These are phyloP conservation scores for Thelonectria discophora DNA, from an alignment of 2,329 filamentous ascomycete species.

Conservation along the genomic window DNA sequence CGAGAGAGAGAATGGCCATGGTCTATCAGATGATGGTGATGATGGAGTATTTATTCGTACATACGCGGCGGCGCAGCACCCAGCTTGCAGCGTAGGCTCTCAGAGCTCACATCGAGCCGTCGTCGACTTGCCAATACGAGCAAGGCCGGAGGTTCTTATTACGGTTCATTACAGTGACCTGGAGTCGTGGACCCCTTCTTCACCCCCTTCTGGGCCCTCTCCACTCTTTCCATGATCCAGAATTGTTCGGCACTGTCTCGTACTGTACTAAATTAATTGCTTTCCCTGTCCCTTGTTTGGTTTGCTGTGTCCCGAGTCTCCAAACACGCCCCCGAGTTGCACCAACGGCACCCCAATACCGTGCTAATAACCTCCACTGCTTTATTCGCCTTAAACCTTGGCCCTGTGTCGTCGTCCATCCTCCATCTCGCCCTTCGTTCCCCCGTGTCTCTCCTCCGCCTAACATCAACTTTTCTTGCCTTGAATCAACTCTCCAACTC, in stretches of 20 bases:
- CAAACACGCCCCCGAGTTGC: conserved; percentile 15
- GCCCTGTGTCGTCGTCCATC: conserved; percentile 17
- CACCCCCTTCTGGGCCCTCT: conserved; percentile 16
- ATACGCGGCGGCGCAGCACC: no score
- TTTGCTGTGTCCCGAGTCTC: conserved; percentile 13
- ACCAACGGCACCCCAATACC: not conserved
- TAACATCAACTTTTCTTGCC: not conserved
- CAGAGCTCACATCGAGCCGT: no score
- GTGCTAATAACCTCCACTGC: not conserved
- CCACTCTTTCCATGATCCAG: conserved; percentile 37
- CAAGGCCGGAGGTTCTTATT: not conserved
- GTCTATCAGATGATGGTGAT: no score
- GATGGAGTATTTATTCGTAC: no score
- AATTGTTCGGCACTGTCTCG: conserved; percentile 34
- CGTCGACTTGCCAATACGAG: no score
- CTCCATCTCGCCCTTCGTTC: conserved; percentile 15
- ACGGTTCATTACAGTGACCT: conserved; percentile 2
- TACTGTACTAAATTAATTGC: conserved; percentile 30
- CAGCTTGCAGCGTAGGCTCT: no score
- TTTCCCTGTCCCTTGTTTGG: conserved; percentile 22
- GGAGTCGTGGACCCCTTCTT: conserved; percentile 7
- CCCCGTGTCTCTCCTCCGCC: conserved; percentile 15
- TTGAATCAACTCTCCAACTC: conserved; percentile 12
- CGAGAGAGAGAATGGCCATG: no score
- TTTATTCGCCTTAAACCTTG: conserved; percentile 26